Evolutionary conservation across 192 early-diverging fungal genomes (phyloP).

Genomic region (Mortierella antarctica): DNA sequence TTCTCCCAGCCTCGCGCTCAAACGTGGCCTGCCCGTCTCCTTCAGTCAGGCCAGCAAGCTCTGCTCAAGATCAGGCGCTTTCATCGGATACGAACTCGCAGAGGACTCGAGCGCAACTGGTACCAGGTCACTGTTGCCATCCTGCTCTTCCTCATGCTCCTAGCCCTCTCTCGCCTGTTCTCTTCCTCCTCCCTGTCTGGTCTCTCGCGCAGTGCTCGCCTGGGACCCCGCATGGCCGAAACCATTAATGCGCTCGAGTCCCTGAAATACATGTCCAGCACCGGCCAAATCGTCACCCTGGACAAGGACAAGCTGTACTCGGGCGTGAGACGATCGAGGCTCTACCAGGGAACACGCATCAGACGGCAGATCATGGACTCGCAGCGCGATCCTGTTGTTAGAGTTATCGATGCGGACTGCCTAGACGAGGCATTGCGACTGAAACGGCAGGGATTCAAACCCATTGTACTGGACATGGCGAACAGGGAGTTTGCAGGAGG

Average conservation of each 20-base stretch:
- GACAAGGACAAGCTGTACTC: constrained; percentile 46
- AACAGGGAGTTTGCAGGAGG: constrained; percentile 52
- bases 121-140: constrained; percentile 11
- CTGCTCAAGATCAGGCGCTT: constrained; percentile 25
- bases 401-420: constrained; percentile 45
- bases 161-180: constrained; percentile 17
- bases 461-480: constrained; percentile 59
- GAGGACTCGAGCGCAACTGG: constrained; percentile 42
- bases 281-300: constrained; percentile 15
- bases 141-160: constrained; percentile 9
- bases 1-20: constrained; percentile 25
- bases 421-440: constrained; percentile 48
- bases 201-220: constrained; percentile 1
- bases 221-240: constrained; percentile 40
- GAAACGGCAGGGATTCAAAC: constrained; percentile 52
- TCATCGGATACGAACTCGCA: constrained; percentile 38
- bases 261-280: constrained; percentile 34
- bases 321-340: constrained; percentile 37
- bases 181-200: not conserved
- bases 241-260: constrained; percentile 38
- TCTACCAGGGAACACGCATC: constrained; percentile 38
- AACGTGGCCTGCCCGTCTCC: not conserved
- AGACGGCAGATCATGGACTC: constrained; percentile 50
- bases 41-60: constrained; percentile 24
- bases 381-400: constrained; percentile 45